A percentile compares a stretch with the other conserved stretches of the same genome.
Conservation (phyloP, 1,284 basidiomycete genomes). For the Sporisorium iseilematis-ciliati region DNA sequence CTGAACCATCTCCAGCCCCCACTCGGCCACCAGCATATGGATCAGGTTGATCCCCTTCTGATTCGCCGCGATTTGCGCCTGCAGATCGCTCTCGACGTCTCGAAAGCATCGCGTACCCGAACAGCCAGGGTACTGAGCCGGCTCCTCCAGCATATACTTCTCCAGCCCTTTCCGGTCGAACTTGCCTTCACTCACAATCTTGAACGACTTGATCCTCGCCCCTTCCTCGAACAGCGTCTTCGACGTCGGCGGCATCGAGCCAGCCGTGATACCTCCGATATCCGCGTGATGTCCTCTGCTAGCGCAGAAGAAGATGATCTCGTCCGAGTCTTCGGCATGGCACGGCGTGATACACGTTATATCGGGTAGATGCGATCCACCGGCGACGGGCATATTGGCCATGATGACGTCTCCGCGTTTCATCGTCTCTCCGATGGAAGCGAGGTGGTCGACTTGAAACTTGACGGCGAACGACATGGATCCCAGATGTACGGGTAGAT, state of each 20-base stretch:
- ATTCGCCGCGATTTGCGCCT: slow-evolving; percentile 96
- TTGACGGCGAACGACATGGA: slow-evolving; percentile 79
- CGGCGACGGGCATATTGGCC: slow-evolving; percentile 89
- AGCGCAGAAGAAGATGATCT: slow-evolving; percentile 92
- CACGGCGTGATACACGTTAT: slow-evolving; percentile 92
- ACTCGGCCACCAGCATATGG: slow-evolving; percentile 82
- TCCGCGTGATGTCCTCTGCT: slow-evolving; percentile 83
- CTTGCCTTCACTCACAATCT: slow-evolving; percentile 85
- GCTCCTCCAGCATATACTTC: slow-evolving; percentile 86
- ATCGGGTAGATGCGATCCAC: slow-evolving; percentile 78
- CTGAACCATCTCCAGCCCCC: slow-evolving; percentile 86
- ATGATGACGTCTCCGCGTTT: slow-evolving; percentile 90
- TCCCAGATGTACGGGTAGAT: slow-evolving; percentile 78
- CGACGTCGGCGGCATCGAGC: slow-evolving; percentile 92
- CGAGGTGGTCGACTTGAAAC: slow-evolving; percentile 84
- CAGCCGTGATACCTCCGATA: slow-evolving; percentile 78
- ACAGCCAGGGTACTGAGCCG: slow-evolving; percentile 77
- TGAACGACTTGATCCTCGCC: slow-evolving; percentile 90
- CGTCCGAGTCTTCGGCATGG: slow-evolving; percentile 75
- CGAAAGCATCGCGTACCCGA: slow-evolving; percentile 73
- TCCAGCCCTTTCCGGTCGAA: slow-evolving; percentile 83
- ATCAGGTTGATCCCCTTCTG: slow-evolving; percentile 79
- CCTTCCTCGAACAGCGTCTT: slow-evolving; percentile 93
- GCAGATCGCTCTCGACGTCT: slow-evolving; percentile 91
- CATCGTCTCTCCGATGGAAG: slow-evolving; percentile 68